Base-by-base conservation (phyloP, 1,284 basidiomycete genomes). In the Xerocomus amazonicus region DNA sequence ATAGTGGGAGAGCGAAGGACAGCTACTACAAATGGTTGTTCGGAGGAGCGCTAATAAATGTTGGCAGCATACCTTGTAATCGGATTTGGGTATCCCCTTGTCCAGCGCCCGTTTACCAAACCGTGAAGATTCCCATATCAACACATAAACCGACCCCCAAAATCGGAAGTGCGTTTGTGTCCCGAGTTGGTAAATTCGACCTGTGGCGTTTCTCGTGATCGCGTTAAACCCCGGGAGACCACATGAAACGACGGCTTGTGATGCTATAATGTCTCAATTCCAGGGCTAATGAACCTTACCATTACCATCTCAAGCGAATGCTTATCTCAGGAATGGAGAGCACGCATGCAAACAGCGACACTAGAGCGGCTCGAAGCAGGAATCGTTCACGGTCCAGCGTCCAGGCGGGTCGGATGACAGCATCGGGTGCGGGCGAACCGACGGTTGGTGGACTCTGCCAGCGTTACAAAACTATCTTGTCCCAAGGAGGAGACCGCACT, bases 11-110 rank as follows among this genome's bases (percentile, higher is more conserved):
- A 48, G 51, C 9, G 37, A 16, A 38, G 45, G 50, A 45, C 45
- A 32, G 47, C 43, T 60, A 35, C 9, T 1, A 26, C 16, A 35
- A 31, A 31, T 12, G 29, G 12, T 31, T 49, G 19, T 1, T 12
- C 29, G 17, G 17, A 29, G 28, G 39, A 29, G 47, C 37, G 37
- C 29, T 50, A 62, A 56, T 69, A 68, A 67, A 55, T 44, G 41
- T 19, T n/a, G 34, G 19, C 19, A 23, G 12, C 28, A 50, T 50
- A 46, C 56, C 46, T 60, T 58, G 50, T 59, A 19, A 45, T 65
- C 70, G 9, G 26, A 72, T 73, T 60, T 60, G 68, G 70, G 44
- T 10, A 45, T 68, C 58, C 62, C 68, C 65, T 72, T 72, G 66
- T 71, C 39, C 59, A 55, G 32, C 27, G 33, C 16, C 19, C 33